phyloP scores from a whole-genome alignment of 2,329 filamentous ascomycete genomes.

The Berkeleyomyces rouxiae region DNA sequence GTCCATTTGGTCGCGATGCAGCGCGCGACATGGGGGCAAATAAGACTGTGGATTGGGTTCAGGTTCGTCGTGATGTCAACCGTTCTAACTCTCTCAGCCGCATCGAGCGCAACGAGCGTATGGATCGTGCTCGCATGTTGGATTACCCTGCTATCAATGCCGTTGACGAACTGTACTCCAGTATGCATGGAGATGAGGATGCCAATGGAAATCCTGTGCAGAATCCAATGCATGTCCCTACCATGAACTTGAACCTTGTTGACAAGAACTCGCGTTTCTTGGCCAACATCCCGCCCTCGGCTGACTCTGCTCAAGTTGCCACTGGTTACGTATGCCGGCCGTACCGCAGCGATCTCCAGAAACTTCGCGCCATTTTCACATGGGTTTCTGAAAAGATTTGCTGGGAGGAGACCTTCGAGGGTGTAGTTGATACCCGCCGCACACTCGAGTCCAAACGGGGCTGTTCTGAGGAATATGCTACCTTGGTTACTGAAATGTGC shows the following conservation, averaged over 20 bases:
- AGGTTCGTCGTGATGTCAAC: slow-evolving; percentile 89
- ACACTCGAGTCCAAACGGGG: slow-evolving; percentile 73
- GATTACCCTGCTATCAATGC: slow-evolving; percentile 78
- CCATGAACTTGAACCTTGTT: slow-evolving; percentile 67
- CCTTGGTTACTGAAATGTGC: slow-evolving; percentile 87
- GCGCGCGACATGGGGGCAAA: slow-evolving; percentile 53
- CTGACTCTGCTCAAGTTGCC: slow-evolving; percentile 65
- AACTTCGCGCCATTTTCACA: slow-evolving; percentile 84
- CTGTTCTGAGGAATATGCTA: slow-evolving; percentile 77
- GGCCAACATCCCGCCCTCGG: slow-evolving; percentile 63
- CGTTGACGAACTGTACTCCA: slow-evolving; percentile 73
- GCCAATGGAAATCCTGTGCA: slow-evolving; percentile 69
- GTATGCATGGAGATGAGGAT: slow-evolving; percentile 77
- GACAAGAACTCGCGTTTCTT: slow-evolving; percentile 94
- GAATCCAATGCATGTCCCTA: slow-evolving; percentile 65
- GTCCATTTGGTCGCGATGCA: slow-evolving; percentile 29
- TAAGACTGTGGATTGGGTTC: slow-evolving; percentile 73
- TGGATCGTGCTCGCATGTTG: slow-evolving; percentile 86
- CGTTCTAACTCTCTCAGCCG: slow-evolving; percentile 83
- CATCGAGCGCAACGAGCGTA: slow-evolving; percentile 70
- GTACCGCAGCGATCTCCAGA: slow-evolving; percentile 84
- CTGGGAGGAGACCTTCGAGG: slow-evolving; percentile 92
- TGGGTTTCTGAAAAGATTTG: slow-evolving; percentile 91
- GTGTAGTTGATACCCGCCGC: slow-evolving; percentile 63
- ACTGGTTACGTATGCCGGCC: slow-evolving; percentile 88